These are phyloP conservation scores for Ceratobasidium theobromae DNA, from an alignment of 1,284 basidiomycete genomes.

Conservation along the genomic window DNA sequence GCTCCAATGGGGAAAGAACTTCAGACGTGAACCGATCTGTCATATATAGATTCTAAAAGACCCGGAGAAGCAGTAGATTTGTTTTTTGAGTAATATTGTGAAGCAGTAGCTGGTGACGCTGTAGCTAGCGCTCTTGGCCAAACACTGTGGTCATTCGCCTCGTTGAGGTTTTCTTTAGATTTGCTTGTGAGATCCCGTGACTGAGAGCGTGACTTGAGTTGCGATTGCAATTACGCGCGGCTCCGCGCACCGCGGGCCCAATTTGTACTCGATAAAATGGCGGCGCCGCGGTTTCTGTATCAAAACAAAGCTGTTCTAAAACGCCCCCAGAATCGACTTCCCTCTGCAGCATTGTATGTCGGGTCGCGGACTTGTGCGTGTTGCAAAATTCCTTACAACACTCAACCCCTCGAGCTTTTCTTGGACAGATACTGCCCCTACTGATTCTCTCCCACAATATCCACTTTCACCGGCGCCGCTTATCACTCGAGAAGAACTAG, in stretches of 20 bases:
- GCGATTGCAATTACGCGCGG: too few relatives aligned
- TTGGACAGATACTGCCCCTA: not conserved
- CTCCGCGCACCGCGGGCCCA: too few relatives aligned
- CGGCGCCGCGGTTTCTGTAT: too few relatives aligned
- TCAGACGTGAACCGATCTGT: not conserved
- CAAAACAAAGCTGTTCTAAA: not conserved
- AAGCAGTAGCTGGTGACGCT: too few relatives aligned
- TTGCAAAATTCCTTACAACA: not conserved
- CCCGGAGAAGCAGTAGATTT: not conserved
- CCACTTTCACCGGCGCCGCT: slow-evolving; percentile 42
- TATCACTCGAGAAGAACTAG: slow-evolving; percentile 42
- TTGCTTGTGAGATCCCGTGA: too few relatives aligned
- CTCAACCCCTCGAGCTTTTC: not conserved
- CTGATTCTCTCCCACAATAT: slow-evolving; percentile 38
- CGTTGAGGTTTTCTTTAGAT: too few relatives aligned
- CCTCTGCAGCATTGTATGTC: not conserved
- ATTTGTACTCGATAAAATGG: too few relatives aligned
- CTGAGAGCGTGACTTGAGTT: too few relatives aligned
- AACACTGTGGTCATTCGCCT: too few relatives aligned
- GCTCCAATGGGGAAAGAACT: not conserved
- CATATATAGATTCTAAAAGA: not conserved
- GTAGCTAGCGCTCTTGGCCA: too few relatives aligned
- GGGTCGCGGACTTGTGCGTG: not conserved
- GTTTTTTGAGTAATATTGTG: not conserved
- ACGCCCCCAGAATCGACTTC: not conserved